Conservation (phyloP, 352 stramenopile species). For the Globisporangium okanoganense region DNA sequence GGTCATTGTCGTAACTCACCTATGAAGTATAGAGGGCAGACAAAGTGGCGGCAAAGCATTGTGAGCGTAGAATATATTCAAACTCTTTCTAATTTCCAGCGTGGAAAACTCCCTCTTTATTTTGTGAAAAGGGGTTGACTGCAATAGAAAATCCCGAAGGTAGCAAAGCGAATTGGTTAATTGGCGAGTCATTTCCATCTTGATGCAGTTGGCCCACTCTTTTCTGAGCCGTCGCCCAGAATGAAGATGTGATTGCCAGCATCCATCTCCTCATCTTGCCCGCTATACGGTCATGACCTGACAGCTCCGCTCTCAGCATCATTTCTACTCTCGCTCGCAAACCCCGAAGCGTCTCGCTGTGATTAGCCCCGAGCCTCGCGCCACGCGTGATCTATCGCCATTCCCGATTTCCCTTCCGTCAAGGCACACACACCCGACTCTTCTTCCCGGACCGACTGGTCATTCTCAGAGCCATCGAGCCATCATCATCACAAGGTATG, state of each 20-base stretch:
- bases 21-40: too few relatives aligned
- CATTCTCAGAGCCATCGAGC: too few relatives aligned
- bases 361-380: neutral
- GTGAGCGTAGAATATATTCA: too few relatives aligned
- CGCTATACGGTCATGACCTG: neutral
- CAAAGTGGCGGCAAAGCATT: too few relatives aligned
- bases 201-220: neutral
- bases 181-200: neutral
- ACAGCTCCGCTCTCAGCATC: neutral
- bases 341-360: neutral
- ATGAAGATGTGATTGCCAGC: conserved; percentile 6
- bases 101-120: neutral
- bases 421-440: neutral
- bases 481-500: neutral
- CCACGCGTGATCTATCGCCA: neutral
- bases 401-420: neutral
- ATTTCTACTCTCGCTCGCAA: neutral
- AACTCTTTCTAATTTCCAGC: too few relatives aligned
- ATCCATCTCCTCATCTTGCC: neutral
- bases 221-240: neutral
- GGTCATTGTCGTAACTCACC: too few relatives aligned
- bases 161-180: neutral
- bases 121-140: neutral
- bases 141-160: too few relatives aligned
- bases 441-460: neutral